phyloP scores from a whole-genome alignment of 2,329 filamentous ascomycete species.

The Coniosporium tulheliwenetii region DNA sequence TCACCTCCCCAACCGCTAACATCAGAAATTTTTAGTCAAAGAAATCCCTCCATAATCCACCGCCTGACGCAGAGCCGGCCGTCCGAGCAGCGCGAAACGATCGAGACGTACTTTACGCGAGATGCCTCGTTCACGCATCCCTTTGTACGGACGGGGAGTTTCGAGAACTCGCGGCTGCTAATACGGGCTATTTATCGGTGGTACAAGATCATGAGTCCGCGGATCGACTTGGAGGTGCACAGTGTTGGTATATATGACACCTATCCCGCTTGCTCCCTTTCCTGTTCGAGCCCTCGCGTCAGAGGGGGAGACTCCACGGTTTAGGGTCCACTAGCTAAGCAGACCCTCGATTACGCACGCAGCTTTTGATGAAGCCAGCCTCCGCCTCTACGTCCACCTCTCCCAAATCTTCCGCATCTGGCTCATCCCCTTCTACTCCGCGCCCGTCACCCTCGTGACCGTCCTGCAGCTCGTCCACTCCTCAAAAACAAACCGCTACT shows the following conservation, averaged over 20 bases:
- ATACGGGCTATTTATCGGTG: conserved; percentile 60
- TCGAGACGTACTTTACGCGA: conserved; percentile 59
- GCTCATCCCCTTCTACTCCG: conserved; percentile 59
- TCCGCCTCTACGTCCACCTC: conserved; percentile 58
- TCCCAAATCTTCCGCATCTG: conserved; percentile 64
- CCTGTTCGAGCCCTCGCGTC: not conserved
- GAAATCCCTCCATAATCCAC: conserved; percentile 55
- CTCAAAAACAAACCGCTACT: conserved; percentile 37
- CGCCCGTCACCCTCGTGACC: conserved; percentile 51
- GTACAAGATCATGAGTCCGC: conserved; percentile 72
- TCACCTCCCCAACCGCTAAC: too few species aligned
- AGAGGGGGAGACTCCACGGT: too few species aligned
- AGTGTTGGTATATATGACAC: conserved; percentile 31
- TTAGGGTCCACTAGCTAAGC: too few species aligned
- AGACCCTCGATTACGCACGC: not conserved
- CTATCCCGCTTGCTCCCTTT: not conserved
- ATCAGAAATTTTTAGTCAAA: conserved; percentile 16
- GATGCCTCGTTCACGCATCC: conserved; percentile 64
- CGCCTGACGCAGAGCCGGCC: conserved; percentile 52
- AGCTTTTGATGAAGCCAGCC: conserved; percentile 53
- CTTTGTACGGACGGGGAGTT: conserved; percentile 51
- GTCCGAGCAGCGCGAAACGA: conserved; percentile 44
- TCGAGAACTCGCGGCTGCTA: conserved; percentile 47
- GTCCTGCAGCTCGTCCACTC: conserved; percentile 43
- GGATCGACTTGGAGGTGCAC: conserved; percentile 52